Percentiles rank a stretch among this genome's conserved stretches.
These are phyloP conservation scores for Cerioporus squamosus DNA, from an alignment of 1,284 basidiomycete genomes.

Conservation along the genomic window DNA sequence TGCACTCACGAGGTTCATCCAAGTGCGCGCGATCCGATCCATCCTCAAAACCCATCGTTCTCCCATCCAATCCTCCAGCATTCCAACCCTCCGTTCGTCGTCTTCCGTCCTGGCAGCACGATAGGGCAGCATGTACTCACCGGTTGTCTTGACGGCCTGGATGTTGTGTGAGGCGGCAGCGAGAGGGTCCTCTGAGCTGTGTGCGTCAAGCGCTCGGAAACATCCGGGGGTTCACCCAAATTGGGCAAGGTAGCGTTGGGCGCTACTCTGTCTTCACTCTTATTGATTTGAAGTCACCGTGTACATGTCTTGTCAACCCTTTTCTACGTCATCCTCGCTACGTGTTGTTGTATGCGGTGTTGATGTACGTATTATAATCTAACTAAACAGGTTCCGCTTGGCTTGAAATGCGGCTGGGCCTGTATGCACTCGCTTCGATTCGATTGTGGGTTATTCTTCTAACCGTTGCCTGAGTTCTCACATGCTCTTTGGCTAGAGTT, in stretches of 20 bases:
- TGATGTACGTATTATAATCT: too few species aligned
- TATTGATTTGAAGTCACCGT: too few species aligned
- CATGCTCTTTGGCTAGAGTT: too few species aligned
- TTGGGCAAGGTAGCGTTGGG: neutral
- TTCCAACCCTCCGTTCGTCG: conserved; percentile 31
- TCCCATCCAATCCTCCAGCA: neutral
- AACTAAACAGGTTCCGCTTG: too few species aligned
- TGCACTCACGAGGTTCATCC: conserved; percentile 25
- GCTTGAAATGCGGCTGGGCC: too few species aligned
- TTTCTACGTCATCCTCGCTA: too few species aligned
- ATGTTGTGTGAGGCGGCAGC: conserved; percentile 15
- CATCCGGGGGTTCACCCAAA: conserved; percentile 3
- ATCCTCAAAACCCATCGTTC: conserved; percentile 5
- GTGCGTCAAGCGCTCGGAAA: conserved; percentile 7
- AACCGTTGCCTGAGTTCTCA: too few species aligned
- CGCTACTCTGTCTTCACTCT: conserved; percentile 34
- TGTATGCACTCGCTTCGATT: too few species aligned
- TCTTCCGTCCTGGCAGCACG: neutral
- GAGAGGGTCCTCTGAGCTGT: conserved; percentile 10
- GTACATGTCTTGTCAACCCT: too few species aligned
- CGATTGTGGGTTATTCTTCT: too few species aligned
- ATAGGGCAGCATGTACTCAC: conserved; percentile 51
- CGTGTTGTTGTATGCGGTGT: too few species aligned
- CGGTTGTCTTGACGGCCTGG: conserved; percentile 26
- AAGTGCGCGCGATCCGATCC: conserved; percentile 14